Evolutionary conservation across 1,139 yeast species (phyloP).

Genomic region (Magnusiomyces fungicola): DNA sequence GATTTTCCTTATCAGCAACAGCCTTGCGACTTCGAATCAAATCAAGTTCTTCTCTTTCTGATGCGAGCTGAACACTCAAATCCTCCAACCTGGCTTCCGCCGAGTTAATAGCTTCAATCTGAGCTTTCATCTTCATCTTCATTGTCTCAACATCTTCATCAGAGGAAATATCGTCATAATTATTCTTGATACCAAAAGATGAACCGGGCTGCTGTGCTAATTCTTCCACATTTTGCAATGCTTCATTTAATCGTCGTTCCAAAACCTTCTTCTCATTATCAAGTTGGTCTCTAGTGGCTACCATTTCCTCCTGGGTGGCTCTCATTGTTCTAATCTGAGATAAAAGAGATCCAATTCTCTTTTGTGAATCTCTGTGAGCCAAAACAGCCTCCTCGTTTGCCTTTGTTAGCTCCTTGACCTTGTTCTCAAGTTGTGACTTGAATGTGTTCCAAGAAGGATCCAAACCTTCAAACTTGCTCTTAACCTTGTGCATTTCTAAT

Average conservation of each 20-base stretch:
- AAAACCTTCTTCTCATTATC: slow-evolving; percentile 32
- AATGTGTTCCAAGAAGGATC: slow-evolving; percentile 35
- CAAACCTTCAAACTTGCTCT: slow-evolving; percentile 14
- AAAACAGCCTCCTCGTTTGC: slow-evolving; percentile 41
- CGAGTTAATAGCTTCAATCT: slow-evolving; percentile 19
- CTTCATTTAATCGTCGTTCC: slow-evolving; percentile 31
- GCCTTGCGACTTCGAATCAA: slow-evolving; percentile 22
- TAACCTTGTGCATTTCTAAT: slow-evolving; percentile 37
- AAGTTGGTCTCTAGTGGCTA: slow-evolving; percentile 33
- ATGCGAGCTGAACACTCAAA: slow-evolving; percentile 21
- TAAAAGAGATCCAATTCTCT: slow-evolving; percentile 29
- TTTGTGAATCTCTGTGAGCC: slow-evolving; percentile 35
- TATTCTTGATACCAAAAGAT: slow-evolving; percentile 6
- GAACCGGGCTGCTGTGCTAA: slow-evolving; percentile 20
- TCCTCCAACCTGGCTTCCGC: slow-evolving; percentile 13
- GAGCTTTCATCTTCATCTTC: slow-evolving; percentile 20
- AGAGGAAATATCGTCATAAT: slow-evolving; percentile 4
- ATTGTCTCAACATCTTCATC: slow-evolving; percentile 19
- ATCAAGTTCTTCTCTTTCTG: slow-evolving; percentile 26
- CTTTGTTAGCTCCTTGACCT: slow-evolving; percentile 43
- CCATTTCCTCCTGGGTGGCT: slow-evolving; percentile 32
- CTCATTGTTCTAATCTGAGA: slow-evolving; percentile 32
- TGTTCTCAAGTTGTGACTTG: slow-evolving; percentile 45
- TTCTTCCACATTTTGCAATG: slow-evolving; percentile 27
- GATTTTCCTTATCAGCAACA: slow-evolving; percentile 28